Base-by-base conservation (phyloP, 805 yeast species). In the Priceomyces carsonii region DNA sequence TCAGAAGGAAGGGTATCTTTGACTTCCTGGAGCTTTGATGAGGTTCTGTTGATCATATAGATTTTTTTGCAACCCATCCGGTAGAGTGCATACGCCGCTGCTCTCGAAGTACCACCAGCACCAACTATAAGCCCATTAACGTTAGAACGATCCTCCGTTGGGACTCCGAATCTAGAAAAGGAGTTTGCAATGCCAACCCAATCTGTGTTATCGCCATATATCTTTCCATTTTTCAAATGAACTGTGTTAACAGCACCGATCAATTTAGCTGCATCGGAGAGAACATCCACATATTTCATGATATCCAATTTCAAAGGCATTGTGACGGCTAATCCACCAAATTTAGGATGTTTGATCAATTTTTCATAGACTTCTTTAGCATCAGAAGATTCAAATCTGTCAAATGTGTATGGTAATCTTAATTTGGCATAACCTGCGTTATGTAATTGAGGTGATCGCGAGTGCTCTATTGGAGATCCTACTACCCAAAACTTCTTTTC, bases 41-140 rank as follows among this genome's bases (percentile, higher is more conserved):
- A 57, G 1, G 96, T 88, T 58, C 98, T 79, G 67, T 90, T 91
- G 39, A 86, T 56, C 69, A 91, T 69, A 65, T 80, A 88, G 40
- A 91, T 85, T 47, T 71, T 79, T 15, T 64, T 48, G 59, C 95
- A 87, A 2, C 96, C 96, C 68, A 91, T 64, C 42, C 77, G 53
- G 53, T 79, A 76, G 45, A 93, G 71, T 1, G 99, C 97, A 58
- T 77, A 89, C 10, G 86, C 79, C 0, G 97, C 98, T 26, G 99
- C 96, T 52, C 96, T 76, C 1, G 96, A 82, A 17, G 99, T 90
- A 28, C 99, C 99, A 26, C 99, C 99, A 14, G 96, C 96, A 33
- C 99, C 99, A 45, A 93, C 70, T 29, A 93, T 84, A 40, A 90
- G 64, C 20, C 96, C 31, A 38, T 73, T 64, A 8, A 71, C 66